Evolutionary conservation across 2,329 filamentous ascomycete species (phyloP).

Genomic region (Colletotrichum higginsianum): DNA sequence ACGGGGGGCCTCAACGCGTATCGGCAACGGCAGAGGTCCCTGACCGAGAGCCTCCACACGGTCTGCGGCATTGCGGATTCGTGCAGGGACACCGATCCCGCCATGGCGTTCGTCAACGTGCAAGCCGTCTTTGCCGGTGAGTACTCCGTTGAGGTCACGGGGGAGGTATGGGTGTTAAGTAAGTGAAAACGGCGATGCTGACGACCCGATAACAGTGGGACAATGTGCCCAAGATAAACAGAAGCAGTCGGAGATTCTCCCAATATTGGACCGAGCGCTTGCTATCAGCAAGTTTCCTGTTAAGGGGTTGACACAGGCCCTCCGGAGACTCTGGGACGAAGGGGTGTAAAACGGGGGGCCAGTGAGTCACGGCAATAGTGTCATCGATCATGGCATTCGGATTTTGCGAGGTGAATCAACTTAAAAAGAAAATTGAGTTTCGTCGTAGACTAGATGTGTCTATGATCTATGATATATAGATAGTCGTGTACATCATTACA

Average conservation of each 20-base stretch:
- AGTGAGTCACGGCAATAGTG: background rate
- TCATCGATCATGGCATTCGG: background rate
- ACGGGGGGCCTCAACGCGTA: conserved; percentile 56
- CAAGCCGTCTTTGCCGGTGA: conserved; percentile 31
- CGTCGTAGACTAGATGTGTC: background rate
- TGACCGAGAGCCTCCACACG: conserved; percentile 35
- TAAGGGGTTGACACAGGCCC: conserved; percentile 24
- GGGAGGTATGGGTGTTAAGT: too few species aligned
- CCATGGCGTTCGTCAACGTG: conserved; percentile 31
- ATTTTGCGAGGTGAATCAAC: background rate
- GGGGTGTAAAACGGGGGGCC: background rate
- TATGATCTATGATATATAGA: conserved; percentile 1
- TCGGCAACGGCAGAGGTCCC: conserved; percentile 45
- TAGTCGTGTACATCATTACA: conserved; percentile 20
- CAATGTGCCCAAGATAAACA: conserved; percentile 28
- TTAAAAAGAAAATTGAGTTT: background rate
- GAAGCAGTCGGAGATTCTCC: conserved; percentile 24
- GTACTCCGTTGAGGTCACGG: background rate
- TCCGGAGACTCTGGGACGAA: conserved; percentile 21
- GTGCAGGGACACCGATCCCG: conserved; percentile 10
- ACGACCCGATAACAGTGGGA: conserved; percentile 7
- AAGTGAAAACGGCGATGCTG: background rate
- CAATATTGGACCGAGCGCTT: conserved; percentile 14
- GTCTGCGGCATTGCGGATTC: conserved; percentile 58
- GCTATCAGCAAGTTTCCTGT: conserved; percentile 26